These are phyloP conservation scores for Cercospora citrullina DNA, from an alignment of 2,329 filamentous ascomycete species.

Conservation along the genomic window DNA sequence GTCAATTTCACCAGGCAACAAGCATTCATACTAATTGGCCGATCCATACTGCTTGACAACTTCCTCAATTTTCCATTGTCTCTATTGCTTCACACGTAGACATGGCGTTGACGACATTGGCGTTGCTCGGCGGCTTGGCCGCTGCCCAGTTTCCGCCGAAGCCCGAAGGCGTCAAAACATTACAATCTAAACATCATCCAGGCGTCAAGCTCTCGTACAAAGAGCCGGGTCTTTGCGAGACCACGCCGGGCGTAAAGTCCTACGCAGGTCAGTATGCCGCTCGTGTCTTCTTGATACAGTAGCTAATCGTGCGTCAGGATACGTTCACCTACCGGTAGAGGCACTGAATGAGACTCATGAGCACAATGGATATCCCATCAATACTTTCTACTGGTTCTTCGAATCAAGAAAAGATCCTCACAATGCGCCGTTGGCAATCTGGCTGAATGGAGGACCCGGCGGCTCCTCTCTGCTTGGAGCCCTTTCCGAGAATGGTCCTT, in stretches of 20 bases:
- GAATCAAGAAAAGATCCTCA: constrained; percentile 57
- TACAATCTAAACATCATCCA: constrained; percentile 41
- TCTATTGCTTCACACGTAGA: not conserved
- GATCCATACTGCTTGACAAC: not conserved
- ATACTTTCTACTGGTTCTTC: constrained; percentile 65
- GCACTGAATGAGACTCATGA: constrained; percentile 33
- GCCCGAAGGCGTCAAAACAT: constrained; percentile 43
- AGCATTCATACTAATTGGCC: not conserved
- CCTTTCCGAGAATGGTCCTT: constrained; percentile 43
- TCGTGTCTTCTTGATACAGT: too few species aligned
- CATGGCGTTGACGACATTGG: not conserved
- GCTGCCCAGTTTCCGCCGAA: constrained; percentile 26
- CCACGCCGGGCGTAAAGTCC: constrained; percentile 53
- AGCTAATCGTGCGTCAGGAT: constrained; percentile 39
- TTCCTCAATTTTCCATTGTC: not conserved
- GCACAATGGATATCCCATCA: constrained; percentile 48
- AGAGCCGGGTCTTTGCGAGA: constrained; percentile 56
- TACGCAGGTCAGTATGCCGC: constrained; percentile 37
- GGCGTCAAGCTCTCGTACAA: constrained; percentile 54
- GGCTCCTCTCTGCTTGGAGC: constrained; percentile 55
- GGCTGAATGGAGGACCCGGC: constrained; percentile 63
- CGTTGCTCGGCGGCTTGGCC: constrained; percentile 5
- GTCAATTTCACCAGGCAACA: not conserved
- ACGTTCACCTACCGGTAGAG: constrained; percentile 36
- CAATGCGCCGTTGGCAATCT: constrained; percentile 59